Base-by-base conservation (phyloP, 169 alveolate genomes). In the Cryptosporidium parvum region DNA sequence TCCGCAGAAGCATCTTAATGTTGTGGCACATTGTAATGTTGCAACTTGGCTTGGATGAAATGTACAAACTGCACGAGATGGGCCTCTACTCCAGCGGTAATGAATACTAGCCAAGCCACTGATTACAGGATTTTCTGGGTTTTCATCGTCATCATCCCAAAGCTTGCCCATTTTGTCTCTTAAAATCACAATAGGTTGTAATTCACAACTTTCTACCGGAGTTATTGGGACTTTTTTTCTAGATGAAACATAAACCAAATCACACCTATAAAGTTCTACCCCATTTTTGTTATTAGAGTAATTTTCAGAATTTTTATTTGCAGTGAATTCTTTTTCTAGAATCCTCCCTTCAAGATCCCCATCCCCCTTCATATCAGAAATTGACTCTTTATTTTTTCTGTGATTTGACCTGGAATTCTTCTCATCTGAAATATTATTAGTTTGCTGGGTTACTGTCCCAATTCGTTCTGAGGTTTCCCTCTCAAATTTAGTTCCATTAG, bases 1-100 rank as follows among this genome's bases (percentile, higher is more conserved):
- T 23, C 93, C 91, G 42, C 96, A 93, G 45, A 93, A 93, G 67
- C 96, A 93, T 31, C 96, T 62, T 61, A 86, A 73, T 2, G 96
- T 92, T 53, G 75, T 92, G 7, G 94, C 91, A 87, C 96, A 93
- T 85, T 93, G 96, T 48, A 93, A 33, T 26, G 68, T 39, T 16
- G 94, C 95, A 31, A 91, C 69, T 75, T 93, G 94, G 42, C 93
- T 93, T 51, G 96, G 94, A 62, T 93, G 96, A 70, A 93, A 92
- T 68, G 93, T 89, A 75, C 96, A 93, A 9, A 93, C 96, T 16
- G 95, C 93, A 48, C 96, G 70, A 5, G 95, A 92, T 3, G 96
- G 96, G 2, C 96, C 95, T 67, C 96, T 85, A 52, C 89, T 80
- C 96, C 96, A 93, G 67, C 96, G 92, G 45, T 89, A 93, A 61